Base-by-base conservation (phyloP, 805 yeast species). In the Vanderwaltozyma polyspora region DNA sequence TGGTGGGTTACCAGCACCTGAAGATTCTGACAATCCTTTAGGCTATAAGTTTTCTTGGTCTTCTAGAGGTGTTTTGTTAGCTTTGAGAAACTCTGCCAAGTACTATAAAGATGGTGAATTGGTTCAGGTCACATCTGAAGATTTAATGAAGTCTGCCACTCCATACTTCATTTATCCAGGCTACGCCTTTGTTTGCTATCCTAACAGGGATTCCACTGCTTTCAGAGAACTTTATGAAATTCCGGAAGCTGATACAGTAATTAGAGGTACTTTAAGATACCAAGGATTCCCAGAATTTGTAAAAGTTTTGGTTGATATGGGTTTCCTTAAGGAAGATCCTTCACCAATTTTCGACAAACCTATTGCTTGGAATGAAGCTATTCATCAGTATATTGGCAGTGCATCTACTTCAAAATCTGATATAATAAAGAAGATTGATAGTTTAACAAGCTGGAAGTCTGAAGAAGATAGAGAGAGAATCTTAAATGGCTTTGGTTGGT, bases 41-140 rank as follows among this genome's bases (percentile, higher is more conserved):
- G 98, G 98, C 49, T 91, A 91, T 76, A 91, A 91, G 70, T 91
- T 91, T 67, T 87, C 97, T 28, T 91, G 98, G 98, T 85, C 96
- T 22, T 87, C 97, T 25, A 79, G 98, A 65, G 98, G 98, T 65
- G 97, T 91, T 28, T 67, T 91, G 56, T 73, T 91, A 53, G 98
- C 98, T 14, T 73, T 91, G 58, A 80, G 95, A 72, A 93, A 91
- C 70, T 67, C 80, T 42, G 98, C 97, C 44, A 76, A 76, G 51
- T 89, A 76, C 70, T 89, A 79, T 74, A 66, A 79, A 64, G 79
- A 85, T 55, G 96, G 95, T 55, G 62, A 84, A 57, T 63, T 84
- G 46, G 94, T 71, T 40, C 72, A 76, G 31, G 78, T 91, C 54
- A 68, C 73, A 38, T 85, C 94, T 32, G 91, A 83, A 62, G 95